Base-by-base conservation (phyloP, 345 rosid genomes). In the Pseudoturritis turrita region DNA sequence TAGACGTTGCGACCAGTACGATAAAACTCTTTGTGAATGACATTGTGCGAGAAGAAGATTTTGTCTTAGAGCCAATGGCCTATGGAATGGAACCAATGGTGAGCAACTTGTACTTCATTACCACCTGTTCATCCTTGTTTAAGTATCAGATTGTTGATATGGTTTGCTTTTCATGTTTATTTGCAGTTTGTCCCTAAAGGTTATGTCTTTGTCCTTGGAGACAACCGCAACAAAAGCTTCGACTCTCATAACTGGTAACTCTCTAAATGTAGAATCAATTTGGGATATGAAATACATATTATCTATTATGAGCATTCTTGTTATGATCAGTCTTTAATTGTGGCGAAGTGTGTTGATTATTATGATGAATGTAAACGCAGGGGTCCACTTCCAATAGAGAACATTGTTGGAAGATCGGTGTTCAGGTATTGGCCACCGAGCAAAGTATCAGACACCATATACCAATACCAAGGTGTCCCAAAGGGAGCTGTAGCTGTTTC, bases 211-310 rank as follows among this genome's bases (percentile, higher is more conserved):
- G 98, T 93, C 62, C 68, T 93, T 76, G 97, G 98, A 62, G 98
- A 93, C 82, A 93, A 93, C 65, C 96, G 97, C 29, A 93, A 93
- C 73, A 84, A 89, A 68, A 93, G 98, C 67, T 85, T 81, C 15
- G 98, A 93, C 80, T 93, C 98, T 54, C 97, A 87, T 68, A 65
- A 83, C 83, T 93, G 98, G 97, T 93, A 83, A 81, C 25, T 56
- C 15, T 65, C 28, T 23, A 9, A 10, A 13, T 62, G 11, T 9
- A 21, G 7, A n/a, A 31, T 56, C 19, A 23, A 7, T 44, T 58
- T 15, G 10, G 18, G n/a, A 3, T 2, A 57, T 57, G 49, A 57
- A 19, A 57, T 23, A 18, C 7, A 7, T n/a, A 21, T 25, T 13
- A 60, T 62, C 25, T 31, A 14, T 56, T 46, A 25, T 22, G 36